A percentile compares a stretch with the other conserved stretches of the same genome.
Conservation (phyloP, 176 grass and related monocot genomes). For the Triticum urartu region DNA sequence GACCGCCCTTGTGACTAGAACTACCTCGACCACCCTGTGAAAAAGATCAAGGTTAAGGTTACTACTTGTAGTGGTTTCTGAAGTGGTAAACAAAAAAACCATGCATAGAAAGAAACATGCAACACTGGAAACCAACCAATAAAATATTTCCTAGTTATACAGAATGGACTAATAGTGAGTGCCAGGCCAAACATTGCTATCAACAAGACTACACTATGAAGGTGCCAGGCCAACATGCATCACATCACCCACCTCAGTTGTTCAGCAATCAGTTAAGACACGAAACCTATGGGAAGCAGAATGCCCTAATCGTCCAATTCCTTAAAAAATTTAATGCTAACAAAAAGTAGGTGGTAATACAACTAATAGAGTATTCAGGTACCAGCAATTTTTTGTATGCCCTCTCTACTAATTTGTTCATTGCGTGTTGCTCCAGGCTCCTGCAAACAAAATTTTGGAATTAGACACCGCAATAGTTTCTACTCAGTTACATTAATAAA, state of each 20-base stretch:
- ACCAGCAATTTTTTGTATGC: constrained; percentile 66
- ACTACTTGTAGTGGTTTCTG: background rate
- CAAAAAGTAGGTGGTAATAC: background rate
- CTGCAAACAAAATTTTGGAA: constrained; percentile 41
- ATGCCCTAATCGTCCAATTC: background rate
- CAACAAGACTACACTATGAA: background rate
- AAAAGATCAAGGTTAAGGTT: constrained; percentile 19
- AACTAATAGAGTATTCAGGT: constrained; percentile 41
- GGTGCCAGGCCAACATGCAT: background rate
- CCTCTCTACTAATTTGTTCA: constrained; percentile 71
- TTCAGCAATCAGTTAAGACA: background rate
- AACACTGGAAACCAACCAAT: background rate
- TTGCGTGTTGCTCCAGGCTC: constrained; percentile 53
- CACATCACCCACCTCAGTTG: background rate
- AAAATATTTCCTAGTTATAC: background rate
- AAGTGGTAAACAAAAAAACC: background rate
- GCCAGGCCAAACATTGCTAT: background rate
- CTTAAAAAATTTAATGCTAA: background rate
- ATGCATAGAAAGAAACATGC: background rate
- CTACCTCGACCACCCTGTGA: constrained; percentile 64
- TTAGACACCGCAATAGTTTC: constrained; percentile 17
- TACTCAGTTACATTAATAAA: background rate
- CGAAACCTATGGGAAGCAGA: background rate
- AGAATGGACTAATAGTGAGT: background rate
- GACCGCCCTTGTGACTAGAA: constrained; percentile 70